These are phyloP conservation scores for Cladorrhinum sp. DNA, from an alignment of 2,329 filamentous ascomycete genomes.

Conservation along the genomic window DNA sequence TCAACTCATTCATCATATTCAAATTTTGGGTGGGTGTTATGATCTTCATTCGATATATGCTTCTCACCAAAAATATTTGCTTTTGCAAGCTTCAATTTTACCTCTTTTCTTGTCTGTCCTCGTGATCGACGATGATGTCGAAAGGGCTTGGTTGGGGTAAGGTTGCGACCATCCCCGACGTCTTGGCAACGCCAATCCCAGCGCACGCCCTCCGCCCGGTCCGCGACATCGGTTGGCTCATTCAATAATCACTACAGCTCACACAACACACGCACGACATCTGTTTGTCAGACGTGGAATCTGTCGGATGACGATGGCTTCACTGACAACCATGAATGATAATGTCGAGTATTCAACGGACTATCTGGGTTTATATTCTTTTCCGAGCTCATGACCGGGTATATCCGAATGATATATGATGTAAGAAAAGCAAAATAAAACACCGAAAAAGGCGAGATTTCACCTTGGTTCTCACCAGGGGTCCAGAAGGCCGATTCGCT, in stretches of 20 bases:
- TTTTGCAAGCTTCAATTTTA: not conserved
- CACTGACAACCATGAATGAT: too few species aligned
- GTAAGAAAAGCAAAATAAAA: not conserved
- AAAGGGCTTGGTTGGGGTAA: slow-evolving; percentile 8
- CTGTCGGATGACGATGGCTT: not conserved
- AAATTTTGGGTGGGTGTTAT: too few species aligned
- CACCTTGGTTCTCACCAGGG: not conserved
- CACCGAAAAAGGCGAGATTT: not conserved
- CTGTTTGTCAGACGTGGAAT: not conserved
- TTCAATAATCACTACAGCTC: not conserved
- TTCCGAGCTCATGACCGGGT: not conserved
- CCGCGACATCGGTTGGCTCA: slow-evolving; percentile 4
- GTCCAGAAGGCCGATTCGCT: not conserved
- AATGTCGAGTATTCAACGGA: too few species aligned
- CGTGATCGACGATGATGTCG: slow-evolving; percentile 24
- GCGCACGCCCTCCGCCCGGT: slow-evolving; percentile 13
- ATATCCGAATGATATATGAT: not conserved
- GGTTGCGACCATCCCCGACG: slow-evolving; percentile 14
- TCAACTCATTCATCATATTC: not conserved
- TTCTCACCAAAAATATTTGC: too few species aligned
- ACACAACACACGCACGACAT: not conserved
- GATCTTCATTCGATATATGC: too few species aligned
- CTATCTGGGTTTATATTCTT: not conserved
- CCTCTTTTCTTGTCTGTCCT: not conserved
- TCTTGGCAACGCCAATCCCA: slow-evolving; percentile 19